These are phyloP conservation scores for Candida sp. DNA, from an alignment of 1,139 yeast species.

Conservation along the genomic window DNA sequence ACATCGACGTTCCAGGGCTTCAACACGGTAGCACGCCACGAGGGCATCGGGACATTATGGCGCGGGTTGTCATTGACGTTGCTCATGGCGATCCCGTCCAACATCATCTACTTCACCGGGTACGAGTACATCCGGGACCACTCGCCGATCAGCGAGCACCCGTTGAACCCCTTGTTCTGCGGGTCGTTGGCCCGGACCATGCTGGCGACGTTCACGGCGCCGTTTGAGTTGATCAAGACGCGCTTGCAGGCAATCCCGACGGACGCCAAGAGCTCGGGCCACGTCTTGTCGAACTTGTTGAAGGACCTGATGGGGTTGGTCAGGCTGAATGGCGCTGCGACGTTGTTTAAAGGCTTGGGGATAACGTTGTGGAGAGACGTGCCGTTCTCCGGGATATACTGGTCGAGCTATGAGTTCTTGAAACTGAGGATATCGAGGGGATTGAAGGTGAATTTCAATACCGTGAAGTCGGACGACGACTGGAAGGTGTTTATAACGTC, in stretches of 20 bases:
- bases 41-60: conserved; percentile 84
- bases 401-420: conserved; percentile 78
- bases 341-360: conserved; percentile 84
- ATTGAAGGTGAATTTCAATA: conserved; percentile 29
- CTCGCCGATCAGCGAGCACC: conserved; percentile 58
- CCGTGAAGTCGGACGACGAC: conserved; percentile 29
- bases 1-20: conserved; percentile 79
- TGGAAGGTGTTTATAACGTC: conserved; percentile 70
- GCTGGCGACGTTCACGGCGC: conserved; percentile 88
- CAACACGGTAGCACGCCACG: conserved; percentile 62
- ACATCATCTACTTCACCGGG: conserved; percentile 92
- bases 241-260: conserved; percentile 85
- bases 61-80: conserved; percentile 86
- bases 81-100: conserved; percentile 91
- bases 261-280: conserved; percentile 28
- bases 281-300: conserved; percentile 52
- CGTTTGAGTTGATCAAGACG: conserved; percentile 86
- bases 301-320: conserved; percentile 63
- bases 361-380: conserved; percentile 97
- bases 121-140: conserved; percentile 84
- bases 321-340: conserved; percentile 56
- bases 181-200: conserved; percentile 85
- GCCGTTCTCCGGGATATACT: conserved; percentile 94
- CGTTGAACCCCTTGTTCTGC: conserved; percentile 78
- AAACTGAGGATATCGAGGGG: conserved; percentile 28